These are phyloP conservation scores for Fusarium secorum DNA, from an alignment of 2,329 filamentous ascomycete species.

Conservation along the genomic window DNA sequence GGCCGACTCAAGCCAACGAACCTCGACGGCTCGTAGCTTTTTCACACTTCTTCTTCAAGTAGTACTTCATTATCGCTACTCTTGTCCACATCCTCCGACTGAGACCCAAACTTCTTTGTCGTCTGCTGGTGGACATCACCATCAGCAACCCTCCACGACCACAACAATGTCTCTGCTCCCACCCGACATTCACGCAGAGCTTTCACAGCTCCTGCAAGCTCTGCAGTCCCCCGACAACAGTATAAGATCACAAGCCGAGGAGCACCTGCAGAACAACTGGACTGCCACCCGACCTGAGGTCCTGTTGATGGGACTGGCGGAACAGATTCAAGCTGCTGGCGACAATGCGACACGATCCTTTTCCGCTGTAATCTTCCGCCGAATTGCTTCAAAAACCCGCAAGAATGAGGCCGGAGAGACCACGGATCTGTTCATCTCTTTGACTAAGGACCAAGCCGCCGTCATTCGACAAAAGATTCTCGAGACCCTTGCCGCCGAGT, in stretches of 20 bases:
- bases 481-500: conserved; percentile 76
- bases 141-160: conserved; percentile 39
- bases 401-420: conserved; percentile 77
- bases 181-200: conserved; percentile 82
- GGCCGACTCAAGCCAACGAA: conserved; percentile 31
- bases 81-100: conserved; percentile 14
- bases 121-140: conserved; percentile 45
- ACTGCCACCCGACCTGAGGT: conserved; percentile 81
- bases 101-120: conserved; percentile 22
- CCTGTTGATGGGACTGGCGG: conserved; percentile 90
- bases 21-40: conserved; percentile 34
- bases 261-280: conserved; percentile 92
- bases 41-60: background rate
- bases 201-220: conserved; percentile 85
- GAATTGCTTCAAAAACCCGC: conserved; percentile 87
- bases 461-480: conserved; percentile 87
- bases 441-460: conserved; percentile 75
- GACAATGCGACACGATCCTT: conserved; percentile 86
- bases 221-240: conserved; percentile 90
- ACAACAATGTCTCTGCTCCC: conserved; percentile 82
- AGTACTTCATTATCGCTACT: background rate
- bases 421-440: conserved; percentile 84
- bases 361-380: conserved; percentile 90
- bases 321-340: conserved; percentile 84
- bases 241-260: conserved; percentile 85